Evolutionary conservation across 148 eudicot species (phyloP).

Genomic region (Camellia japonica): DNA sequence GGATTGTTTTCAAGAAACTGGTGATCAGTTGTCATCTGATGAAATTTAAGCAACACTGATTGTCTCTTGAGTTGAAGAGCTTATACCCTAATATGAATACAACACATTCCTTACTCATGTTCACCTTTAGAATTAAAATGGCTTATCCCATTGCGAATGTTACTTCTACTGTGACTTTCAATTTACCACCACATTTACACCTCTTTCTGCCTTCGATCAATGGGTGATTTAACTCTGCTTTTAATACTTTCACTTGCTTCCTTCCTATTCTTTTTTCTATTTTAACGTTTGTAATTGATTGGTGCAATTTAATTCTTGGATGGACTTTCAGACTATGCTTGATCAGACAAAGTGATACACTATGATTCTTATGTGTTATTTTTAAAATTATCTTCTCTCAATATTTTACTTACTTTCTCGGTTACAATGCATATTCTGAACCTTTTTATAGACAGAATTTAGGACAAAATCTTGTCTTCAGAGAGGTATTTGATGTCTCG

Average conservation of each 20-base stretch:
- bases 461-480: conserved; percentile 59
- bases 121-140: background rate
- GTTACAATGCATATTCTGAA: conserved; percentile 20
- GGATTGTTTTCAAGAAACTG: background rate
- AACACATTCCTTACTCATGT: background rate
- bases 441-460: conserved; percentile 60
- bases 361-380: background rate
- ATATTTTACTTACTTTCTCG: background rate
- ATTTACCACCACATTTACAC: background rate
- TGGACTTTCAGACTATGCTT: conserved; percentile 2
- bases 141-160: background rate
- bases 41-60: background rate
- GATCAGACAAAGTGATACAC: background rate
- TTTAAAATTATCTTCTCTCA: background rate
- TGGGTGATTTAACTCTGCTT: conserved; percentile 4
- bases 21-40: background rate
- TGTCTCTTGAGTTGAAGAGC: background rate
- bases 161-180: background rate
- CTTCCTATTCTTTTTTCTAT: background rate
- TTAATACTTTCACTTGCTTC: background rate
- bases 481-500: conserved; percentile 84
- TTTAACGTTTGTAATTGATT: background rate
- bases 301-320: background rate
- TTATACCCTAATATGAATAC: background rate
- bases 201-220: background rate